Conservation (phyloP, 2,329 filamentous ascomycete species). For the Fusarium dlaminii region DNA sequence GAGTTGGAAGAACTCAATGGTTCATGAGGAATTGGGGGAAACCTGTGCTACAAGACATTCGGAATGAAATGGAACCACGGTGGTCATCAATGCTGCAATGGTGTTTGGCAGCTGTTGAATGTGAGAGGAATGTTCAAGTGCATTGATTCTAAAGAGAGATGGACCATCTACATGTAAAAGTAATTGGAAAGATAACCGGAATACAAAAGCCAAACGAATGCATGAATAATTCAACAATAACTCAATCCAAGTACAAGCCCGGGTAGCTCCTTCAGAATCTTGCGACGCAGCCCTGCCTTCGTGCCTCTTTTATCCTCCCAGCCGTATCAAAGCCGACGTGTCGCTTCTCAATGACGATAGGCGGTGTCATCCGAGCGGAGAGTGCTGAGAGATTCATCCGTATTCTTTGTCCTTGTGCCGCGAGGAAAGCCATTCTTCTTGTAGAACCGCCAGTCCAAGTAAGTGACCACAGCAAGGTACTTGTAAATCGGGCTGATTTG, state of each 20-base stretch:
- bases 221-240: neutral
- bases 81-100: constrained; percentile 18
- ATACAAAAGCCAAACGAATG: neutral
- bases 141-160: neutral
- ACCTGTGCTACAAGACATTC: constrained; percentile 11
- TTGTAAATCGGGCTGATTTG: neutral
- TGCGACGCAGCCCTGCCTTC: neutral
- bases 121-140: neutral
- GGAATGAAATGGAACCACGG: neutral
- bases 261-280: neutral
- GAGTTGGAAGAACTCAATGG: constrained; percentile 14
- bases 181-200: neutral
- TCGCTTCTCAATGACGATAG: neutral
- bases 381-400: neutral
- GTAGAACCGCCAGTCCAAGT: constrained; percentile 5
- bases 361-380: neutral
- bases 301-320: neutral
- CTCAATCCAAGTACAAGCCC: neutral
- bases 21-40: constrained; percentile 27
- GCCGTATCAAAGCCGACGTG: neutral
- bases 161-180: neutral
- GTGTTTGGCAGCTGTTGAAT: constrained; percentile 17
- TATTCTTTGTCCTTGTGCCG: neutral
- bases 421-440: constrained; percentile 2
- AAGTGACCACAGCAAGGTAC: neutral